phyloP scores from a whole-genome alignment of 192 early-diverging fungal species.

The Chytriomyces hyalinus region DNA sequence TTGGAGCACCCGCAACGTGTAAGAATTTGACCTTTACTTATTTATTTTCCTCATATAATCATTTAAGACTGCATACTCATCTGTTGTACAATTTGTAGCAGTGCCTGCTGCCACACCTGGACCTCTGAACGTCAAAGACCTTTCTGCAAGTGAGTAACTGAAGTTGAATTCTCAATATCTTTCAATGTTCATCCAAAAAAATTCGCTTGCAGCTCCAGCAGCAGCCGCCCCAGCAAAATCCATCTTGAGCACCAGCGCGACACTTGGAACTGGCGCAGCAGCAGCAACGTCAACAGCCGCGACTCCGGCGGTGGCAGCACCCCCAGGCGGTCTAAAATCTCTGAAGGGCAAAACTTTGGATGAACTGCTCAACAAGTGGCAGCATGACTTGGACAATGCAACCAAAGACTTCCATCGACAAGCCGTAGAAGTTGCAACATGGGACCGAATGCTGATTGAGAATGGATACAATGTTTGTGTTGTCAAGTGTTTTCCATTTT shows the following conservation, averaged over 20 bases:
- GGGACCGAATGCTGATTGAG: conserved; percentile 86
- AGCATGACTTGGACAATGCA: conserved; percentile 75
- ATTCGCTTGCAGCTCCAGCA: conserved; percentile 38
- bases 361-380: conserved; percentile 92
- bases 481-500: not conserved
- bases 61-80: conserved; percentile 5
- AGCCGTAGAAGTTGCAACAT: conserved; percentile 80
- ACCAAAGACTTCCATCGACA: conserved; percentile 85
- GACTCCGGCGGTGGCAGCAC: conserved; percentile 36
- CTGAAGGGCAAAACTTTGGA: conserved; percentile 88
- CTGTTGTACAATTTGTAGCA: conserved; percentile 31
- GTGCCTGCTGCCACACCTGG: conserved; percentile 43
- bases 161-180: not conserved
- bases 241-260: conserved; percentile 35
- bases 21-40: not conserved
- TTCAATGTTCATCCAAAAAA: conserved; percentile 22
- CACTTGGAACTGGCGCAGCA: conserved; percentile 33
- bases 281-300: conserved; percentile 38
- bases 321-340: conserved; percentile 48
- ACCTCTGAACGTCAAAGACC: conserved; percentile 38
- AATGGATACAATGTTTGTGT: conserved; percentile 72
- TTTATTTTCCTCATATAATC: not conserved
- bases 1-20: conserved; percentile 19
- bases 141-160: conserved; percentile 15
- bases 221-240: conserved; percentile 28